Conservation (phyloP, 257 asterid species). For the Primulina eburnea region DNA sequence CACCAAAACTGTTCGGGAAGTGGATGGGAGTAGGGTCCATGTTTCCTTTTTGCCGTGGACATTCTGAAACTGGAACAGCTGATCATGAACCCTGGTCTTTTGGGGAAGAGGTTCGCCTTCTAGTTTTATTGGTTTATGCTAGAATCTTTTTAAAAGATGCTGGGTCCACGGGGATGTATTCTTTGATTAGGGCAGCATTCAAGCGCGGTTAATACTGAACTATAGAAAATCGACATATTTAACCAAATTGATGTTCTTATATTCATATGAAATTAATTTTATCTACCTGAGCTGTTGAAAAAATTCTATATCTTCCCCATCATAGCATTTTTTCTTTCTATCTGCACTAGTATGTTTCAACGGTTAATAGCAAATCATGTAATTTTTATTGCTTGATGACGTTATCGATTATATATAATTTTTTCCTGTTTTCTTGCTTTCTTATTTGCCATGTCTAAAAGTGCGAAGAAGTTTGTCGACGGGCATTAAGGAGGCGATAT, state of each 20-base stretch:
- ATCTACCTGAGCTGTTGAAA: neutral
- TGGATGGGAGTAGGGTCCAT: conserved; percentile 96
- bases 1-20: conserved; percentile 91
- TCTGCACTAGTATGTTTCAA: neutral
- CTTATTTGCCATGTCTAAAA: conserved; percentile 29
- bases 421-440: conserved; percentile 23
- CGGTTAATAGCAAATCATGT: neutral
- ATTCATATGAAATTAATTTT: conserved; percentile 2
- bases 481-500: conserved; percentile 83
- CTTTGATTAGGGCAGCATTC: neutral
- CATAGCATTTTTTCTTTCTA: neutral
- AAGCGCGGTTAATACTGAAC: neutral
- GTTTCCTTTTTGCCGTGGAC: conserved; percentile 98
- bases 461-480: conserved; percentile 98
- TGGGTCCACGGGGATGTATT: conserved; percentile 1
- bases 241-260: neutral
- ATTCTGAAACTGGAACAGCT: conserved; percentile 70
- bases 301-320: neutral
- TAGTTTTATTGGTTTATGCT: conserved; percentile 1
- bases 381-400: neutral
- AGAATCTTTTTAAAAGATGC: conserved; percentile 5
- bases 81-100: conserved; percentile 99
- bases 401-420: neutral
- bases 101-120: conserved; percentile 76
- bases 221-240: neutral